These are phyloP conservation scores for Aspergillus bertholletiae DNA, from an alignment of 495 filamentous ascomycete genomes.

Conservation along the genomic window DNA sequence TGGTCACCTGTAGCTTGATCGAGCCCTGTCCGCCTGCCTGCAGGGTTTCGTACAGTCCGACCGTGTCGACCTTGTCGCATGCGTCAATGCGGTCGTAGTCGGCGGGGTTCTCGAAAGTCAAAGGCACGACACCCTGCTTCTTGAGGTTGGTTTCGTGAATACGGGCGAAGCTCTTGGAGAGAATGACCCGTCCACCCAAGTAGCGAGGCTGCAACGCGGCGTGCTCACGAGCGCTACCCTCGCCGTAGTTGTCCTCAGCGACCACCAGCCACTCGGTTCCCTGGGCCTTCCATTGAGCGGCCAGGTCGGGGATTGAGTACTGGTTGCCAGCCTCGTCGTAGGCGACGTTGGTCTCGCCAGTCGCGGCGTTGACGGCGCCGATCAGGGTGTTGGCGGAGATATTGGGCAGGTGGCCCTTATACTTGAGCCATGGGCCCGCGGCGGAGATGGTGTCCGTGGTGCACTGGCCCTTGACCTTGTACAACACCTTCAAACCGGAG, in stretches of 20 bases:
- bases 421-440: slow-evolving; percentile 96
- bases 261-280: slow-evolving; percentile 81
- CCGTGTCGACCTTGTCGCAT: slow-evolving; percentile 75
- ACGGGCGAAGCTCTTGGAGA: slow-evolving; percentile 87
- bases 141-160: slow-evolving; percentile 99
- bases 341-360: slow-evolving; percentile 85
- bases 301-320: slow-evolving; percentile 77
- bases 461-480: slow-evolving; percentile 96
- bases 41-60: slow-evolving; percentile 80
- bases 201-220: slow-evolving; percentile 95
- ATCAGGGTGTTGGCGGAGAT: slow-evolving; percentile 96
- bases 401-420: slow-evolving; percentile 98
- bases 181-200: slow-evolving; percentile 82
- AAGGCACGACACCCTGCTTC: slow-evolving; percentile 95
- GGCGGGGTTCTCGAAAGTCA: slow-evolving; percentile 80
- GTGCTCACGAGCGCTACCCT: slow-evolving; percentile 92
- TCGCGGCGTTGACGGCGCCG: slow-evolving; percentile 86
- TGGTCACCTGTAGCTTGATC: slow-evolving; percentile 62
- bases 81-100: slow-evolving; percentile 83
- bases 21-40: slow-evolving; percentile 75
- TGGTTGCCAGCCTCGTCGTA: slow-evolving; percentile 71
- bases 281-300: slow-evolving; percentile 69
- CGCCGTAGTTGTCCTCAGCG: slow-evolving; percentile 97
- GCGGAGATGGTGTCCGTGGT: slow-evolving; percentile 98
- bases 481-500: slow-evolving; percentile 63